phyloP scores from a whole-genome alignment of 2,329 filamentous ascomycete genomes.

The Aspergillus ibericus region DNA sequence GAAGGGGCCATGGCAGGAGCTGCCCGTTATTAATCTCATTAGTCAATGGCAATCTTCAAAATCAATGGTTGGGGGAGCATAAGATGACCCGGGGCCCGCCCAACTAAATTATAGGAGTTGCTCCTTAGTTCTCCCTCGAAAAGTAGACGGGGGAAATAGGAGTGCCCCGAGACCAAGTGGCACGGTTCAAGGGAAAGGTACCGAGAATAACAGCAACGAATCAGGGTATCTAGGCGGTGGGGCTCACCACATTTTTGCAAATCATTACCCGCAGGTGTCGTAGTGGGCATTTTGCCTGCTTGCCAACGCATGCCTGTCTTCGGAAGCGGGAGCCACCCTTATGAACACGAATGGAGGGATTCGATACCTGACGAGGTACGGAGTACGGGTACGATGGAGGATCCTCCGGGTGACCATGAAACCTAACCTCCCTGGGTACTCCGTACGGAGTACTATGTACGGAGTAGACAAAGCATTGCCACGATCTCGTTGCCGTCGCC shows the following conservation, averaged over 20 bases:
- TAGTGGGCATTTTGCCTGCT: constrained; percentile 16
- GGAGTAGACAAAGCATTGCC: not conserved
- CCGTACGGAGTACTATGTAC: too few species aligned
- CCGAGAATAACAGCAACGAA: constrained; percentile 15
- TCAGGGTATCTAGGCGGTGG: constrained; percentile 13
- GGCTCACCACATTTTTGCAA: constrained; percentile 20
- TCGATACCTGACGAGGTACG: constrained; percentile 2
- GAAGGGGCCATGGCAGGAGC: constrained; percentile 11
- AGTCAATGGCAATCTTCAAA: not conserved
- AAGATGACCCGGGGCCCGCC: not conserved
- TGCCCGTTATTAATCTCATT: not conserved
- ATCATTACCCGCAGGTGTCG: constrained; percentile 24
- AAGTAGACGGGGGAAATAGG: constrained; percentile 1
- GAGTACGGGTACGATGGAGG: constrained; percentile 1
- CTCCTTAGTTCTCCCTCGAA: not conserved
- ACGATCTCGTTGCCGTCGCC: not conserved
- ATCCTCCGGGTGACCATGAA: not conserved
- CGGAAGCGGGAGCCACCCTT: constrained; percentile 19
- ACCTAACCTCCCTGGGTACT: not conserved
- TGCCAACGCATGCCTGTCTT: constrained; percentile 22
- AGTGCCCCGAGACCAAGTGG: constrained; percentile 13
- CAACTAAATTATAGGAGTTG: not conserved
- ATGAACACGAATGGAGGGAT: not conserved
- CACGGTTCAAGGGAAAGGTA: constrained; percentile 24
- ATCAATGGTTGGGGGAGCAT: constrained; percentile 2